A percentile compares a stretch with the other conserved stretches of the same genome.
phyloP scores from a whole-genome alignment of 1,139 yeast species.

The Meyerozyma smithsonii region DNA sequence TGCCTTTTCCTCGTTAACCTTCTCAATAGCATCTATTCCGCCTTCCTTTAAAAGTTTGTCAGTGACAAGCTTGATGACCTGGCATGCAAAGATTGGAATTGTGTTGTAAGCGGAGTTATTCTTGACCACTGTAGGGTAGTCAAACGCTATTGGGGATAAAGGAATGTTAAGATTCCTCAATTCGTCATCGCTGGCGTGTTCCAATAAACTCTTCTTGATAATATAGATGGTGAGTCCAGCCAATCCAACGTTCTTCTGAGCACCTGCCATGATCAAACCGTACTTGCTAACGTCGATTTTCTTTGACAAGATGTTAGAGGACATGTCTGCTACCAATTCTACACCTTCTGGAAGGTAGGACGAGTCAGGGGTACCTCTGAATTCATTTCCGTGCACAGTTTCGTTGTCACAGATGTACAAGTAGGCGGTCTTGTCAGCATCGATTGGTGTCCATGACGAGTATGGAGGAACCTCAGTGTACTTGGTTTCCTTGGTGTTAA shows the following conservation, averaged over 20 bases:
- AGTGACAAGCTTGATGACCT: conserved; percentile 76
- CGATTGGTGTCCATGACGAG: conserved; percentile 53
- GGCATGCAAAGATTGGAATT: conserved; percentile 87
- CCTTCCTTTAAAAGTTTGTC: conserved; percentile 59
- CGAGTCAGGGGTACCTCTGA: conserved; percentile 45
- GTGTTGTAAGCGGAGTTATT: conserved; percentile 95
- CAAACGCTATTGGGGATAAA: conserved; percentile 81
- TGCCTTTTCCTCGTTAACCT: conserved; percentile 59
- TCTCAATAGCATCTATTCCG: conserved; percentile 48
- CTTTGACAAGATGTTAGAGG: conserved; percentile 85
- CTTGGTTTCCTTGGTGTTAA: conserved; percentile 60
- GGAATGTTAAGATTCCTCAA: conserved; percentile 60
- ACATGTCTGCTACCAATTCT: conserved; percentile 89
- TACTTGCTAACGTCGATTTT: conserved; percentile 75
- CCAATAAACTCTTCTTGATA: conserved; percentile 72
- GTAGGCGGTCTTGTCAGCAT: conserved; percentile 59
- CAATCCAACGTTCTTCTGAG: conserved; percentile 94
- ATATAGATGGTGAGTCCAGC: conserved; percentile 94
- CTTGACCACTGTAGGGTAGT: conserved; percentile 78
- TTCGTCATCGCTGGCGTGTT: conserved; percentile 61
- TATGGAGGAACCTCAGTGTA: conserved; percentile 67
- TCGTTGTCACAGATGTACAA: conserved; percentile 93
- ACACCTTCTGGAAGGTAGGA: conserved; percentile 58
- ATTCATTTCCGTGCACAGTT: conserved; percentile 93
- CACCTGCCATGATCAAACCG: conserved; percentile 91